phyloP scores from a whole-genome alignment of 2,329 filamentous ascomycete genomes.

The Acrocalymma vagum region DNA sequence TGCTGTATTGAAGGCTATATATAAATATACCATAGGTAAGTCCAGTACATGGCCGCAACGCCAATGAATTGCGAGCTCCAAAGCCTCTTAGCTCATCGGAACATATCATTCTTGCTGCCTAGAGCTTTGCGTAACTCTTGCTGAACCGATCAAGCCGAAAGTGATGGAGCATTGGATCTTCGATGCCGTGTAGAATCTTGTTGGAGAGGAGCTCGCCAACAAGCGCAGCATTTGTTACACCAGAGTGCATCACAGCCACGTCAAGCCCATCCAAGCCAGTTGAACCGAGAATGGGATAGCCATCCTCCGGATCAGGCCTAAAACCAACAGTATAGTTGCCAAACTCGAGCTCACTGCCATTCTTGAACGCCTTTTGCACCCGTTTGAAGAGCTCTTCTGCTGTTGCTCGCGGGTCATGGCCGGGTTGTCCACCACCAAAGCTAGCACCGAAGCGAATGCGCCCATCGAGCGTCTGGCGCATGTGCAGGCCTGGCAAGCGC shows the following conservation, averaged over 20 bases:
- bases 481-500: slow-evolving; percentile 4
- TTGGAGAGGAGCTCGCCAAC: slow-evolving; percentile 10
- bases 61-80: too few species aligned
- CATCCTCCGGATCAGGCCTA: slow-evolving; percentile 9
- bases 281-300: slow-evolving; percentile 9
- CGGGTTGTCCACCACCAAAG: slow-evolving; percentile 3
- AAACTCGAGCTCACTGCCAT: slow-evolving; percentile 3
- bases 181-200: slow-evolving; percentile 7
- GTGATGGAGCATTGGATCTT: slow-evolving; percentile 7
- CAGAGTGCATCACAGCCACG: slow-evolving; percentile 11
- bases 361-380: slow-evolving; percentile 5
- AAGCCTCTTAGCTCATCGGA: too few species aligned
- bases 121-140: too few species aligned
- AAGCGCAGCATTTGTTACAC: slow-evolving; percentile 9
- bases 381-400: slow-evolving; percentile 9
- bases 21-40: too few species aligned
- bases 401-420: slow-evolving; percentile 7
- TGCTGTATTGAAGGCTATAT: too few species aligned
- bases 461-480: slow-evolving; percentile 9
- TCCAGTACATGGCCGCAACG: too few species aligned
- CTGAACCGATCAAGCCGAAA: slow-evolving; percentile 9
- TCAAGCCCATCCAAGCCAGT: slow-evolving; percentile 12
- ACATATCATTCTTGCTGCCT: too few species aligned
- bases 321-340: slow-evolving; percentile 11
- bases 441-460: slow-evolving; percentile 10